Evolutionary conservation across 1,139 yeast species (phyloP).

Genomic region (Zygosaccharomyces pseudobailii): DNA sequence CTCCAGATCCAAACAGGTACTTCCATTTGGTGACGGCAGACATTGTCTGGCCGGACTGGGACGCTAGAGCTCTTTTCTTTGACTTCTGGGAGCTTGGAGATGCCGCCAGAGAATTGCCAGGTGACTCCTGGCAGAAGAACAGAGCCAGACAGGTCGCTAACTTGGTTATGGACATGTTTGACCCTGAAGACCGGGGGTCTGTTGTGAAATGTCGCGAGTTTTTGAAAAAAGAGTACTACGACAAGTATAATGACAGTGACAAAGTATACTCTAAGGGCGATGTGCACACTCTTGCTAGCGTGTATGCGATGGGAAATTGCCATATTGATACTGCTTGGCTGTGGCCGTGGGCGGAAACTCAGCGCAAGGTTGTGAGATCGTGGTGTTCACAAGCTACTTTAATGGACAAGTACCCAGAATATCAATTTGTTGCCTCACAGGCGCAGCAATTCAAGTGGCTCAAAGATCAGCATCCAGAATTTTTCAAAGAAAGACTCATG

Average conservation of each 20-base stretch:
- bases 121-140: slow-evolving; percentile 74
- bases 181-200: slow-evolving; percentile 45
- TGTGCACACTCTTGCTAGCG: slow-evolving; percentile 40
- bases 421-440: slow-evolving; percentile 90
- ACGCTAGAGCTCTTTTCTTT: slow-evolving; percentile 69
- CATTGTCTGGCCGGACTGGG: slow-evolving; percentile 72
- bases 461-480: slow-evolving; percentile 74
- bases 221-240: slow-evolving; percentile 57
- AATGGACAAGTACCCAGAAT: slow-evolving; percentile 86
- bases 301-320: slow-evolving; percentile 86
- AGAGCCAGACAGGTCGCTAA: slow-evolving; percentile 76
- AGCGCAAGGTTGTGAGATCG: slow-evolving; percentile 84
- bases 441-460: slow-evolving; percentile 96
- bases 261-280: slow-evolving; percentile 49
- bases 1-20: slow-evolving; percentile 63
- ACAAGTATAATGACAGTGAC: slow-evolving; percentile 56
- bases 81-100: slow-evolving; percentile 90
- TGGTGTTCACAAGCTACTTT: slow-evolving; percentile 91
- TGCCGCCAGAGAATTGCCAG: slow-evolving; percentile 81
- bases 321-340: slow-evolving; percentile 98
- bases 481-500: slow-evolving; percentile 53
- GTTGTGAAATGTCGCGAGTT: slow-evolving; percentile 60
- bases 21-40: slow-evolving; percentile 69
- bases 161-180: slow-evolving; percentile 77
- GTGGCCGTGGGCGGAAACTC: slow-evolving; percentile 97